These are phyloP conservation scores for Phaeosphaeriaceae sp. DNA, from an alignment of 2,329 filamentous ascomycete genomes.

Conservation along the genomic window DNA sequence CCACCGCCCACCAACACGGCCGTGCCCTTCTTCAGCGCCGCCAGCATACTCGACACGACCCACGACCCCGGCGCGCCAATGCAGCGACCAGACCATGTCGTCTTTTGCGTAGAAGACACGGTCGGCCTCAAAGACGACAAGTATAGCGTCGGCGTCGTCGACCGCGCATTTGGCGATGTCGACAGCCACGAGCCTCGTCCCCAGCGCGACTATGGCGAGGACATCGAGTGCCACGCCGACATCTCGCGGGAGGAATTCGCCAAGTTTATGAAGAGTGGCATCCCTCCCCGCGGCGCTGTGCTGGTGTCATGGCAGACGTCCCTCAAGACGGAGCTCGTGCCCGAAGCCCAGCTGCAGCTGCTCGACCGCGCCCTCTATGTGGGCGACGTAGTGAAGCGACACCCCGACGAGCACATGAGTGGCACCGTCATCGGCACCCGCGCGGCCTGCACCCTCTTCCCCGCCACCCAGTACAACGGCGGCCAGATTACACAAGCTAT, in stretches of 20 bases:
- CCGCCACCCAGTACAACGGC: conserved; percentile 36
- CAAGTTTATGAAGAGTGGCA: conserved; percentile 52
- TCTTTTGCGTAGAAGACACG: conserved; percentile 53
- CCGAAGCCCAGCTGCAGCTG: conserved; percentile 55
- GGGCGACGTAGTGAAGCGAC: conserved; percentile 64
- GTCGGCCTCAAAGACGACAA: conserved; percentile 50
- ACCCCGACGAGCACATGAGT: conserved; percentile 57
- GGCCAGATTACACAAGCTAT: conserved; percentile 29
- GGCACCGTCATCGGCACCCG: conserved; percentile 62
- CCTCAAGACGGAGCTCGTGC: conserved; percentile 51
- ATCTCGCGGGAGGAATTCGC: conserved; percentile 43
- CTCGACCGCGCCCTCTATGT: conserved; percentile 63
- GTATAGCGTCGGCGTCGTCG: conserved; percentile 54
- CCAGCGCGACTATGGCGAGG: conserved; percentile 47
- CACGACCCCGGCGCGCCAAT: conserved; percentile 9
- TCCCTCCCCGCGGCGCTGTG: conserved; percentile 61
- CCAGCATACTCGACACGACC: conserved; percentile 14
- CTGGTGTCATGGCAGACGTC: conserved; percentile 59
- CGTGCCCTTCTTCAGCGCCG: conserved; percentile 33
- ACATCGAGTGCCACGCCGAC: conserved; percentile 46
- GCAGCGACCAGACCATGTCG: conserved; percentile 29
- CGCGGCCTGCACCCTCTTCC: conserved; percentile 56
- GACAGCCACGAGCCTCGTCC: conserved; percentile 57
- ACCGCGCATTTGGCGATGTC: conserved; percentile 52
- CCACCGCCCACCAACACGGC: conserved; percentile 18